Evolutionary conservation across 2,329 filamentous ascomycete species (phyloP).

Genomic region (Chaetomiaceae sp.): DNA sequence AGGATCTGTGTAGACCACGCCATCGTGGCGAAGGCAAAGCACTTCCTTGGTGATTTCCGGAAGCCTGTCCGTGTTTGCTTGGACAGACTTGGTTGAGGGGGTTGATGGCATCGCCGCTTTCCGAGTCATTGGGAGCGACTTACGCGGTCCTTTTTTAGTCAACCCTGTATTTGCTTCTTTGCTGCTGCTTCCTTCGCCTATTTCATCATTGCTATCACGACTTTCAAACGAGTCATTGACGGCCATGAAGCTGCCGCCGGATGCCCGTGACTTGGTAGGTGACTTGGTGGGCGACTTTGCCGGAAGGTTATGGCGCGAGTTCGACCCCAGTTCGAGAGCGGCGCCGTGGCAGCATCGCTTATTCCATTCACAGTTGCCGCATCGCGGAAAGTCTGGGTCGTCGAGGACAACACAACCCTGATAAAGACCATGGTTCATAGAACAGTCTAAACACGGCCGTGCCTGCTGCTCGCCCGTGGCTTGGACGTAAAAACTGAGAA

Average conservation of each 20-base stretch:
- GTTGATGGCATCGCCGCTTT: conserved; percentile 14
- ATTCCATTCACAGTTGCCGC: conserved; percentile 51
- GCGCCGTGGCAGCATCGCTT: conserved; percentile 30
- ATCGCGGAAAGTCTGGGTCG: conserved; percentile 41
- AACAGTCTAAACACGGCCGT: conserved; percentile 40
- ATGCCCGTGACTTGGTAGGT: background rate
- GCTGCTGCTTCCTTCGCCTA: background rate
- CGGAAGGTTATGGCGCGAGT: background rate
- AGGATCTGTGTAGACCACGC: conserved; percentile 46
- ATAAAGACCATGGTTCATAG: conserved; percentile 42
- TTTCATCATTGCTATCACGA: no score
- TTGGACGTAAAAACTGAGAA: conserved; percentile 48
- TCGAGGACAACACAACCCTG: conserved; percentile 43
- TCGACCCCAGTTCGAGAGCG: conserved; percentile 3
- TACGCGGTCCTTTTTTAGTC: conserved; percentile 7
- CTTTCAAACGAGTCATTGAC: no score
- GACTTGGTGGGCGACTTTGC: background rate
- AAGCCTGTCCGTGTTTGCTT: conserved; percentile 17
- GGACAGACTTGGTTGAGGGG: conserved; percentile 9
- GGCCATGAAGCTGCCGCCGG: conserved; percentile 23
- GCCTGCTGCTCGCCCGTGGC: conserved; percentile 42
- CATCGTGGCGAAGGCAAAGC: conserved; percentile 46
- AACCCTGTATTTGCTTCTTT: background rate
- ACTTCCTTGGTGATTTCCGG: conserved; percentile 44
- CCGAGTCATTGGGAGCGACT: conserved; percentile 14